Evolutionary conservation across 148 eudicot species (phyloP).

Genomic region (Polygonum aviculare): DNA sequence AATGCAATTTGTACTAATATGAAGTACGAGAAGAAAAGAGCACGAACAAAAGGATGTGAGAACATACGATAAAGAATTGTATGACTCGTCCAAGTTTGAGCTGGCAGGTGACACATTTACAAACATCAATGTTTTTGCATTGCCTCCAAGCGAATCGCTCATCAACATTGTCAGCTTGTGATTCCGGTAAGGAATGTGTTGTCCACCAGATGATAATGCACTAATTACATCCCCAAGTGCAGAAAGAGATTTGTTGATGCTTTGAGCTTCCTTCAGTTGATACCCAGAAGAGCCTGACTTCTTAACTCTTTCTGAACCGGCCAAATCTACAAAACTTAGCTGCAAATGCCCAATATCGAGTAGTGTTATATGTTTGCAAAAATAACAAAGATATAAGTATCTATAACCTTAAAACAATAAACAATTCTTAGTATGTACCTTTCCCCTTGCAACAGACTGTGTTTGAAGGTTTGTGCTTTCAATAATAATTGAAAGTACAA

Average conservation of each 20-base stretch:
- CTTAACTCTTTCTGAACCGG: constrained; percentile 96
- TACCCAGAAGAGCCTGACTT: constrained; percentile 89
- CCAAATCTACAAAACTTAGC: constrained; percentile 98
- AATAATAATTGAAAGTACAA: constrained; percentile 74
- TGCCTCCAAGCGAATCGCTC: constrained; percentile 99
- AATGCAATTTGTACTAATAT: background rate
- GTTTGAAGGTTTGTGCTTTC: constrained; percentile 98
- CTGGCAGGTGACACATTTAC: constrained; percentile 92
- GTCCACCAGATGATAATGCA: constrained; percentile 74
- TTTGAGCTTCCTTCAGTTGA: constrained; percentile 94
- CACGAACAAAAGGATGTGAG: constrained; percentile 1
- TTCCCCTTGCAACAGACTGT: constrained; percentile 86
- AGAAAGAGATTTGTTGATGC: constrained; percentile 94
- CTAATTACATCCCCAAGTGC: constrained; percentile 98
- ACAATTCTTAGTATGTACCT: constrained; percentile 35
- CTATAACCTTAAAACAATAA: too few species aligned
- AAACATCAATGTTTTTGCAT: constrained; percentile 96
- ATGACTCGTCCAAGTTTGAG: constrained; percentile 89
- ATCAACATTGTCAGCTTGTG: constrained; percentile 96
- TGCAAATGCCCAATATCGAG: constrained; percentile 21
- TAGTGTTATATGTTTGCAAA: background rate
- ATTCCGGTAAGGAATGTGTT: constrained; percentile 91
- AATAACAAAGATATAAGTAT: background rate
- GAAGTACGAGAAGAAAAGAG: background rate
- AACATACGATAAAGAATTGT: constrained; percentile 84